Evolutionary conservation across 768 basidiomycete species (phyloP), one percentile per base, ranked within the genome.

Genomic region (Boletus sp.): DNA sequence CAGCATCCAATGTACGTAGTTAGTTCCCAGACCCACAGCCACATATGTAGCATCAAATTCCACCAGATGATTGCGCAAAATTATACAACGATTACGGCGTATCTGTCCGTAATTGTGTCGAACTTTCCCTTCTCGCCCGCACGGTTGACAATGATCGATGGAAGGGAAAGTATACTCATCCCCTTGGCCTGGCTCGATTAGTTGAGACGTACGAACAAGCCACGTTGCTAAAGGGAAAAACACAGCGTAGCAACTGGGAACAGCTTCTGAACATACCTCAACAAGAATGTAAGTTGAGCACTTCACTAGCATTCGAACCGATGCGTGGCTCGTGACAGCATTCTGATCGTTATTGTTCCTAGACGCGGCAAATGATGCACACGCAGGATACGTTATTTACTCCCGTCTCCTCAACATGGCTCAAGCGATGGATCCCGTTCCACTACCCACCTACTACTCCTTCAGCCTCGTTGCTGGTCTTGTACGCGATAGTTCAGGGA

Each of bases 291-390:
- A 56, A 66, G 84, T 76, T 10, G 8, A 10, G 17, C 47, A 9
- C 24, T 32, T 39, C 39, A 35, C 18, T 30, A 6, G 36, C 36
- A 3, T 24, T 24, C 28, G 42, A 44, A 1, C 47, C n/a, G 32
- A 42, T 41, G 0, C 17, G 33, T 48, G 29, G 18, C 33, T 57
- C 42, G 15, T 18, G 54, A 35, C 28, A n/a, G 1, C 14, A 54
- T 62, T 35, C 24, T 67, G 47, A 60, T 59, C 55, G 4, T 5
- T 46, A 9, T 37, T 50, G 30, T 46, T 51, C 20, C 28, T 59
- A 87, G 89, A 91, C 71, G 90, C 87, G 4, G 81, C 78, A 33
- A 86, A 88, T 65, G 90, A 92, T 62, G 84, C 85, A 2, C 83
- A 86, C 64, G 80, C 87, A 4, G 87, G 83, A 12, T 82, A 82